Conservation (phyloP, 768 basidiomycete species). For the Rubroboletus satanas region DNA sequence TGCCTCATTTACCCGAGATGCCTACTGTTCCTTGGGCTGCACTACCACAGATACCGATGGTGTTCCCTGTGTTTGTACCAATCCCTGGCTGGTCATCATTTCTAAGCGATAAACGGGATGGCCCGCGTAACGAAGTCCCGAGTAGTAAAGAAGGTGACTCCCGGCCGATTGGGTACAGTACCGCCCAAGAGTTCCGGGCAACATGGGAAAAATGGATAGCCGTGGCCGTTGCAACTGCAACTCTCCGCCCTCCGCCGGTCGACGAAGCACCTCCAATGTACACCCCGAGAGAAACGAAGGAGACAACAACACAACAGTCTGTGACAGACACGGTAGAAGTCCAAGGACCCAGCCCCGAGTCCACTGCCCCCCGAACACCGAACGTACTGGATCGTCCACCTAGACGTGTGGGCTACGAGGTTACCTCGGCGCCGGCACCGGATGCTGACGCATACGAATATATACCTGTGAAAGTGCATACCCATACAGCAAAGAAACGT, state of each 20-base stretch:
- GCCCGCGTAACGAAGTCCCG: constrained; percentile 21
- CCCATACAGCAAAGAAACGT: constrained; percentile 63
- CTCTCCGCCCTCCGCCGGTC: constrained; percentile 37
- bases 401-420: constrained; percentile 46
- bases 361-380: constrained; percentile 23
- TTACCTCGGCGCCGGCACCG: constrained; percentile 51
- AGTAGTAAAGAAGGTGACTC: constrained; percentile 35
- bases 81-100: constrained; percentile 62
- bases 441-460: constrained; percentile 70
- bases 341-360: constrained; percentile 4
- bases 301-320: background rate
- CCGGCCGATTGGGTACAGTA: constrained; percentile 38
- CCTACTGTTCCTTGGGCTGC: constrained; percentile 60
- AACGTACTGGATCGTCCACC: constrained; percentile 31
- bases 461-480: constrained; percentile 44
- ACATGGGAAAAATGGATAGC: constrained; percentile 78
- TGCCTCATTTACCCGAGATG: constrained; percentile 64
- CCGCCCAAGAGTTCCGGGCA: constrained; percentile 61
- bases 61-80: constrained; percentile 78
- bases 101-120: constrained; percentile 48
- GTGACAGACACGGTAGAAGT: background rate
- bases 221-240: constrained; percentile 47
- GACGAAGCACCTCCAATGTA: constrained; percentile 70
- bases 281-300: constrained; percentile 52
- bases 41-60: constrained; percentile 66